Evolutionary conservation across 805 yeast species (phyloP), one percentile per base, ranked within the genome.

Genomic region (Saccharomyces kudriavzevii): DNA sequence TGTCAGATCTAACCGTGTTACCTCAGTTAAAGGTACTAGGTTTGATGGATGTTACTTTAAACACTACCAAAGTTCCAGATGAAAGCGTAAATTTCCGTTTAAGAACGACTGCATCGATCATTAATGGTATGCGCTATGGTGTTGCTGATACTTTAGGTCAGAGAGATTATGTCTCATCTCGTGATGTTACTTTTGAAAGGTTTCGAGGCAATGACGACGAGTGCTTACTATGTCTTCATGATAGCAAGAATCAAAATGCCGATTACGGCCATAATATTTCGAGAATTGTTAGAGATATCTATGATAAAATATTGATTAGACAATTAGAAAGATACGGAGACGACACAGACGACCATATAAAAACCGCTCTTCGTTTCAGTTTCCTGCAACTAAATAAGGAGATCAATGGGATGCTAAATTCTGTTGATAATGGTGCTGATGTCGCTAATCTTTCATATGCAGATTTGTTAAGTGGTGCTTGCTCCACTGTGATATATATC

Each of bases 1-100:
- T 69, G 26, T 67, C 73, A 4, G 87, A 85, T 55, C 80, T 91
- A 63, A 91, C 90, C 55, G 81, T 83, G 1, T 73, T 94, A 64
- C 83, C 85, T 50, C 77, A 87, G 43, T 70, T 94, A 56, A 80
- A 78, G 57, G 80, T 87, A 10, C 73, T 94, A 50, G 97, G 98
- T 0, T 75, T 94, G 57, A 89, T 94, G 85, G 99, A 94, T 74
- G 96, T 94, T 25, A 94, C 99, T 0, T 77, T 92, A 56, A 89
- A 96, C 1, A 86, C 96, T 0, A 84, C 90, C 14, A 77, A 85
- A 13, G 87, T 91, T 6, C 98, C 97, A 8, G 98, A 92, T 69
- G 96, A 91, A 69, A 77, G 81, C 10, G 81, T 81, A 11, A 84
- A 87, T 61, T 80, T 87, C 59, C 85, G 99, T 72, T 85, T 94